A percentile compares a stretch with the other conserved stretches of the same genome.
Evolutionary conservation across 1,284 basidiomycete genomes (phyloP).

Genomic region (Sparassis latifolia): DNA sequence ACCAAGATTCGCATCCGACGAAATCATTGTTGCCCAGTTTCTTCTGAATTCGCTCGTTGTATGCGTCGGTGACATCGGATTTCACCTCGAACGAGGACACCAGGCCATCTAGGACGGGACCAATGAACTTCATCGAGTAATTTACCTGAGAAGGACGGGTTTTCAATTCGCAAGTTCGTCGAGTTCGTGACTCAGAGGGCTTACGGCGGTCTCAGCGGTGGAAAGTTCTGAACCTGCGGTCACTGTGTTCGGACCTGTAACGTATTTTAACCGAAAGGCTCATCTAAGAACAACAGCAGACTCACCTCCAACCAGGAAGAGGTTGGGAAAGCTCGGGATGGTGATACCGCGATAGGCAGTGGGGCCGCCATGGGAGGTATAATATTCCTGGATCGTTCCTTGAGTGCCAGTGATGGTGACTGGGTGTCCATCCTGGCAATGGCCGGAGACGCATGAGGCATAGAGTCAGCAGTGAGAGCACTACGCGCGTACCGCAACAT

Average conservation of each 20-base stretch:
- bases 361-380: conserved; percentile 29
- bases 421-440: conserved; percentile 25
- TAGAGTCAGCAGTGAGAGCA: too few relatives aligned
- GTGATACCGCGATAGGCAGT: conserved; percentile 36
- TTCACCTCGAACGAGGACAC: conserved; percentile 41
- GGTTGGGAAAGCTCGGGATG: conserved; percentile 33
- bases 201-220: conserved; percentile 31
- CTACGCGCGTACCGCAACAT: conserved; percentile 7
- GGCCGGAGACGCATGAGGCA: background rate
- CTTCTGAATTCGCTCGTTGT: conserved; percentile 42
- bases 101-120: conserved; percentile 38
- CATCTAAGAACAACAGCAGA: background rate
- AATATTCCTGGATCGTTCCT: conserved; percentile 33
- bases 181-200: background rate
- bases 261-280: conserved; percentile 1
- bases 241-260: conserved; percentile 40
- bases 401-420: conserved; percentile 24
- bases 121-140: conserved; percentile 37
- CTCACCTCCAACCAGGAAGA: conserved; percentile 32
- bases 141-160: conserved; percentile 29
- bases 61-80: conserved; percentile 33
- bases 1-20: conserved; percentile 39
- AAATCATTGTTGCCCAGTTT: conserved; percentile 34
- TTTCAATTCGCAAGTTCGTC: background rate
- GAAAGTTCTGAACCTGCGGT: conserved; percentile 48